These are phyloP conservation scores for Phenoliferia sp. DNA, from an alignment of 1,284 basidiomycete genomes.

Conservation along the genomic window DNA sequence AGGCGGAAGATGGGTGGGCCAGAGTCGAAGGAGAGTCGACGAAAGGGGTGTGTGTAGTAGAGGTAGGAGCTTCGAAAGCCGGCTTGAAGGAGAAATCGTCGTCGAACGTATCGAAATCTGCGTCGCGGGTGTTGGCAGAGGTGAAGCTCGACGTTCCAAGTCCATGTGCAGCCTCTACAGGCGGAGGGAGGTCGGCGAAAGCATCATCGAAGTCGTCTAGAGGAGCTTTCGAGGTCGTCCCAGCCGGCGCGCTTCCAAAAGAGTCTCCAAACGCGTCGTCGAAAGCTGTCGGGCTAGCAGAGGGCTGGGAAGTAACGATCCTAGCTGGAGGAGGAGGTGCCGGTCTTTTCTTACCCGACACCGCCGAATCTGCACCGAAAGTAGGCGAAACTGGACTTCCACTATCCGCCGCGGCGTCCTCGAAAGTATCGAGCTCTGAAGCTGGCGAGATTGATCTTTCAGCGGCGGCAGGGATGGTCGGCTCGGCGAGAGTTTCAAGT, in stretches of 20 bases:
- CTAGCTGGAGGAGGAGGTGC: conserved; percentile 17
- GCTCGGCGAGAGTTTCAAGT: conserved; percentile 1
- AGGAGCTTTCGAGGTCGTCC: neutral
- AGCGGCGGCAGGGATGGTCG: neutral
- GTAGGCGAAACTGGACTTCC: neutral
- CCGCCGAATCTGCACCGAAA: neutral
- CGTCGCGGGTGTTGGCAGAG: neutral
- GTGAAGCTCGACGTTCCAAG: neutral
- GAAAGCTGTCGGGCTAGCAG: conserved; percentile 6
- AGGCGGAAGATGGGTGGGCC: conserved; percentile 8
- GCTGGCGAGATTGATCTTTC: neutral
- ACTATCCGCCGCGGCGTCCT: neutral
- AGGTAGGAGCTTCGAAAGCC: conserved; percentile 8
- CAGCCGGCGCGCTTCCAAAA: conserved; percentile 12
- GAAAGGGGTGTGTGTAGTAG: conserved; percentile 3
- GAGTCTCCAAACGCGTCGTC: conserved; percentile 30
- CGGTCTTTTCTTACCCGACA: conserved; percentile 6
- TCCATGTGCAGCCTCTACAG: too few relatives aligned
- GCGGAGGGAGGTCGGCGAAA: conserved; percentile 2
- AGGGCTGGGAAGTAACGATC: neutral
- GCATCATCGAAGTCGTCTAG: conserved; percentile 32
- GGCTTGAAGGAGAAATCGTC: conserved; percentile 27
- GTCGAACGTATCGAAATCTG: conserved; percentile 15
- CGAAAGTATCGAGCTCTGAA: conserved; percentile 6
- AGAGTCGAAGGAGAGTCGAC: too few relatives aligned